A percentile compares a stretch with the other conserved stretches of the same genome.
These are phyloP conservation scores for Geosmithia flava DNA, from an alignment of 2,329 filamentous ascomycete genomes.

Conservation along the genomic window DNA sequence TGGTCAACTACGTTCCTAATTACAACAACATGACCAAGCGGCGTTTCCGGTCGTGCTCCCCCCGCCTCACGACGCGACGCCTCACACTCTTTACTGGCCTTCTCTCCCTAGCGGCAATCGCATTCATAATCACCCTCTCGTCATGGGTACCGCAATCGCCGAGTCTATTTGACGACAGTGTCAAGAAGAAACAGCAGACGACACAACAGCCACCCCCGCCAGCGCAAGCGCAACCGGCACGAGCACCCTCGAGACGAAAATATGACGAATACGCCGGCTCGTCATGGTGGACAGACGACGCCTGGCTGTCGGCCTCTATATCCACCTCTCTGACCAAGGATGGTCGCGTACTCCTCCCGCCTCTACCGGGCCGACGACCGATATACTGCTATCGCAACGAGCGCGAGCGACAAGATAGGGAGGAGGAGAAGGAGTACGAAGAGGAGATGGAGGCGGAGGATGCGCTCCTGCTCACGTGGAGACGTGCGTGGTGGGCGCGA, in stretches of 20 bases:
- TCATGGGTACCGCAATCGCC: slow-evolving; percentile 33
- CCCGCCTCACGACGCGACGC: slow-evolving; percentile 39
- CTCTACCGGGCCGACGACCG: slow-evolving; percentile 53
- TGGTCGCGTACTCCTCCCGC: slow-evolving; percentile 71
- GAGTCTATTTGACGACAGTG: slow-evolving; percentile 35
- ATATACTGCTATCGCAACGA: slow-evolving; percentile 91
- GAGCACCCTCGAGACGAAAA: slow-evolving; percentile 60
- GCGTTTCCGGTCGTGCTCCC: slow-evolving; percentile 10
- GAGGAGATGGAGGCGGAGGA: slow-evolving; percentile 61
- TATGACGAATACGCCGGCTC: slow-evolving; percentile 70
- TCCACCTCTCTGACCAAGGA: slow-evolving; percentile 71
- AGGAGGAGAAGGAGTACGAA: slow-evolving; percentile 26
- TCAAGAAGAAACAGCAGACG: slow-evolving; percentile 17
- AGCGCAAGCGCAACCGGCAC: slow-evolving; percentile 40
- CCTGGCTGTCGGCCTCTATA: slow-evolving; percentile 76
- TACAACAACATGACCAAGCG: slow-evolving; percentile 1
- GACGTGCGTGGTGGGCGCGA: slow-evolving; percentile 89
- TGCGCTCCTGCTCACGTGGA: slow-evolving; percentile 73
- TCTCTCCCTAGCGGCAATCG: slow-evolving; percentile 39
- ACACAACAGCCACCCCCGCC: not conserved
- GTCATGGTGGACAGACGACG: slow-evolving; percentile 81
- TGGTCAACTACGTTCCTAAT: not conserved
- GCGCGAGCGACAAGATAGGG: slow-evolving; percentile 30
- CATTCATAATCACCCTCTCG: slow-evolving; percentile 40
- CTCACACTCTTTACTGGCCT: slow-evolving; percentile 37